These are phyloP conservation scores for Metschnikowia borealis DNA, from an alignment of 805 yeast genomes.

Conservation along the genomic window DNA sequence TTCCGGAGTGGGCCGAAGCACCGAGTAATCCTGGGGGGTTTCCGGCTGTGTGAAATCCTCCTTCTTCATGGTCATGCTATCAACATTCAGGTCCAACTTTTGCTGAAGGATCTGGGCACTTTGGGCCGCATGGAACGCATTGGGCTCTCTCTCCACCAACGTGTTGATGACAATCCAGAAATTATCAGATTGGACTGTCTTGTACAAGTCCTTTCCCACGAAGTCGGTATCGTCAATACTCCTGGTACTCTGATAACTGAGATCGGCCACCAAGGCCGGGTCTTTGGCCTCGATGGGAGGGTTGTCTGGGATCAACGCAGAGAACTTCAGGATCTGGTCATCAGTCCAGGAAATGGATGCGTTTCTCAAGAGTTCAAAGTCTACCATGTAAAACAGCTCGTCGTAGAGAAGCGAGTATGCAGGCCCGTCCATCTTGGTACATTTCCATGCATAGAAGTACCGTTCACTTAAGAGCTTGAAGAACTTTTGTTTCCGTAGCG, in stretches of 20 bases:
- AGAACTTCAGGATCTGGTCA: conserved; percentile 10
- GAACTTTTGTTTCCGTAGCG: conserved; percentile 8
- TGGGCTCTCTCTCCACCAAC: conserved; percentile 11
- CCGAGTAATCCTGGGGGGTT: conserved; percentile 1
- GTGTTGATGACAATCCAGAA: conserved; percentile 16
- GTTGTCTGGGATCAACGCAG: conserved; percentile 7
- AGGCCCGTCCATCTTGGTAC: conserved; percentile 10
- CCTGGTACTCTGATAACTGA: conserved; percentile 10
- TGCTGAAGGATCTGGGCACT: neutral
- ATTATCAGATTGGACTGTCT: conserved; percentile 17
- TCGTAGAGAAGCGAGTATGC: conserved; percentile 5
- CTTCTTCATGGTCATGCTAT: neutral
- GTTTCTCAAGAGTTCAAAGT: conserved; percentile 1
- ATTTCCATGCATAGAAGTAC: conserved; percentile 17
- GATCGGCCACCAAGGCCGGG: neutral
- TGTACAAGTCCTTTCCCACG: conserved; percentile 13
- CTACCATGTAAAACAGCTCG: conserved; percentile 7
- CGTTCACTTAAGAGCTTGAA: conserved; percentile 15
- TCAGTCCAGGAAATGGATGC: conserved; percentile 10
- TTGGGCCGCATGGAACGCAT: conserved; percentile 6
- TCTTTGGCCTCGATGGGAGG: conserved; percentile 5
- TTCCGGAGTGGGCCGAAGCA: neutral
- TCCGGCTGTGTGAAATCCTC: neutral
- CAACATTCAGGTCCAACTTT: neutral
- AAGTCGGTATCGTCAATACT: conserved; percentile 11